Percentiles rank a stretch among this genome's conserved stretches.
These are phyloP conservation scores for Trichoderma asperellum DNA, from an alignment of 2,329 filamentous ascomycete genomes.

Conservation along the genomic window DNA sequence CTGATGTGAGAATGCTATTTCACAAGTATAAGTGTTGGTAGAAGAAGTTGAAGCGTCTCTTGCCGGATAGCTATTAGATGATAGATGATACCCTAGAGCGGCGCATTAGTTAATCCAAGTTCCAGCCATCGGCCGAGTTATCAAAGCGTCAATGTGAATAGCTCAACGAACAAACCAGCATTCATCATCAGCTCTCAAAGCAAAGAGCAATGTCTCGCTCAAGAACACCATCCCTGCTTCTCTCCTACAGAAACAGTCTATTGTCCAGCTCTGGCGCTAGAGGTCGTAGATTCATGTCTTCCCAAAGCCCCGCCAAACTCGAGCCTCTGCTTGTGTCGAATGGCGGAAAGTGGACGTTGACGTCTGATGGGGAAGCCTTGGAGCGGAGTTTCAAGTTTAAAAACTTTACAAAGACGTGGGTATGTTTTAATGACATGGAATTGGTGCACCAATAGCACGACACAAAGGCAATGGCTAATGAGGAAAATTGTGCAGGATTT, in stretches of 20 bases:
- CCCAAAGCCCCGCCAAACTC: slow-evolving; percentile 40
- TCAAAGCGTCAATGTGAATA: neutral
- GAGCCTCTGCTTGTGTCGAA: slow-evolving; percentile 47
- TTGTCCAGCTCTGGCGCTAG: neutral
- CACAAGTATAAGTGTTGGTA: neutral
- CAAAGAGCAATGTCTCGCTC: slow-evolving; percentile 11
- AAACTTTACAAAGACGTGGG: slow-evolving; percentile 68
- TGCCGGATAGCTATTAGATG: neutral
- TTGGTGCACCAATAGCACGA: neutral
- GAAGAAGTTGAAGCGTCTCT: neutral
- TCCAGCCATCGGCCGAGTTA: neutral
- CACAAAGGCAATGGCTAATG: neutral
- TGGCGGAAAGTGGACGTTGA: slow-evolving; percentile 55
- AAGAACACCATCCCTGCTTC: neutral
- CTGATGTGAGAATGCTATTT: neutral
- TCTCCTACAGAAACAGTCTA: neutral
- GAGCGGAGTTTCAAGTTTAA: slow-evolving; percentile 67
- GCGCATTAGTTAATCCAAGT: neutral
- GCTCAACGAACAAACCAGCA: neutral
- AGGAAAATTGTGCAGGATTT: slow-evolving; percentile 55
- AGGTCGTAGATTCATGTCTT: slow-evolving; percentile 7
- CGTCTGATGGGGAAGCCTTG: slow-evolving; percentile 56
- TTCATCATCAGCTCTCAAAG: neutral
- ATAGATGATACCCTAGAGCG: slow-evolving; percentile 11
- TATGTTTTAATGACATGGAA: slow-evolving; percentile 41